Conservation (phyloP, 805 yeast genomes). For the Hanseniaspora pseudoguilliermondii region DNA sequence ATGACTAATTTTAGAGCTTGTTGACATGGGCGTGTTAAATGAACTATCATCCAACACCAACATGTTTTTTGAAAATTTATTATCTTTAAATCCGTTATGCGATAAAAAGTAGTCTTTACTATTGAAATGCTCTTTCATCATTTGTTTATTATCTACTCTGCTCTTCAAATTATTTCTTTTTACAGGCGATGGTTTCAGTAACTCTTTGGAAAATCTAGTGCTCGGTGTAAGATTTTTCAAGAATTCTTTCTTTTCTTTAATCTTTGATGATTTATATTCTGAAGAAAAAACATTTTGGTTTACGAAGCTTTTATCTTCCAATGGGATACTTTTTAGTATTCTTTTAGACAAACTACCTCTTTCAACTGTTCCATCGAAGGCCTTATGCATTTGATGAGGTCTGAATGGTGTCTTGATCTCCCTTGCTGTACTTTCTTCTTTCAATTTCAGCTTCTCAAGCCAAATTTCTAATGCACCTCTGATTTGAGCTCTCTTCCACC, state of each 20-base stretch:
- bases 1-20: background rate
- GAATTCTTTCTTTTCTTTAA: background rate
- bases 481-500: slow-evolving; percentile 9
- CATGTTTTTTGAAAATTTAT: background rate
- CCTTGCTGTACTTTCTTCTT: too few species aligned
- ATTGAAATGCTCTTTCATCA: background rate
- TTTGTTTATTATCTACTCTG: background rate
- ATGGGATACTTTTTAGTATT: background rate
- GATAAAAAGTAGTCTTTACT: background rate
- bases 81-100: background rate
- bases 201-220: background rate
- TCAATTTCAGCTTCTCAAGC: background rate
- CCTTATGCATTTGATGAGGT: background rate
- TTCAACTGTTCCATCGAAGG: background rate
- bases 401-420: background rate
- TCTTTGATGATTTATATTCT: background rate
- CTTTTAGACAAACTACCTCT: background rate
- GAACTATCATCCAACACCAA: background rate
- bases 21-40: background rate
- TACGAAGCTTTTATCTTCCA: background rate
- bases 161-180: background rate
- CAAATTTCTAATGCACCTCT: slow-evolving; percentile 1
- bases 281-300: background rate
- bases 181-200: background rate
- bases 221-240: background rate